Conservation (phyloP, 306 rosid genomes). For the Acacia confusa region DNA sequence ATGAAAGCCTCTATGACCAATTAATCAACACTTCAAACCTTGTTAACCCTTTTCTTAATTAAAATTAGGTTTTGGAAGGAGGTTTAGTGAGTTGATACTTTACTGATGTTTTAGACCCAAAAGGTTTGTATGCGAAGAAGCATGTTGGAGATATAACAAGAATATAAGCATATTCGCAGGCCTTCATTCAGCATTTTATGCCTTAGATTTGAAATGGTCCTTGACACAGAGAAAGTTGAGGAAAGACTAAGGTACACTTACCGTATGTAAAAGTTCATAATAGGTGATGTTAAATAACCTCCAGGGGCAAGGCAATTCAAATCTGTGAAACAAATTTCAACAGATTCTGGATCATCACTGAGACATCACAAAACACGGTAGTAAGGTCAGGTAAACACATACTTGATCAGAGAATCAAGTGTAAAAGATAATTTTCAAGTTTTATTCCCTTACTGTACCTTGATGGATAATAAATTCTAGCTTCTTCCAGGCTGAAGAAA, state of each 20-base stretch:
- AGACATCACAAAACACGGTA: slow-evolving; percentile 34
- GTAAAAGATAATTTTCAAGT: slow-evolving; percentile 21
- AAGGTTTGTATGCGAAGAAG: not conserved
- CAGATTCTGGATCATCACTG: slow-evolving; percentile 88
- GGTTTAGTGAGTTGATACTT: not conserved
- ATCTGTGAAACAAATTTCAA: slow-evolving; percentile 72
- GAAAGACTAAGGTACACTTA: slow-evolving; percentile 33
- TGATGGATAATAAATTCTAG: slow-evolving; percentile 82
- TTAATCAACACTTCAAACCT: not conserved
- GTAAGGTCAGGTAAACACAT: slow-evolving; percentile 20
- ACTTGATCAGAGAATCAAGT: slow-evolving; percentile 8
- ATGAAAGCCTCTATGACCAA: not conserved
- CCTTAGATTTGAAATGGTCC: not conserved
- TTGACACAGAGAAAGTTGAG: not conserved
- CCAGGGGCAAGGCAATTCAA: slow-evolving; percentile 76
- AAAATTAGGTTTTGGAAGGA: not conserved
- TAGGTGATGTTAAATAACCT: slow-evolving; percentile 79
- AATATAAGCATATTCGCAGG: not conserved
- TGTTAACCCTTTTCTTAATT: not conserved
- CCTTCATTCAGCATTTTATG: not conserved
- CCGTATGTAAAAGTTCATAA: slow-evolving; percentile 93
- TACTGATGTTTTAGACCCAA: not conserved
- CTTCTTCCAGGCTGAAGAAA: slow-evolving; percentile 74
- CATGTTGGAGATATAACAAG: not conserved
- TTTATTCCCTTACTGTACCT: slow-evolving; percentile 51